Percentiles rank a stretch among this genome's conserved stretches.
phyloP scores from a whole-genome alignment of 345 rosid species.

The Aethionema arabicum region DNA sequence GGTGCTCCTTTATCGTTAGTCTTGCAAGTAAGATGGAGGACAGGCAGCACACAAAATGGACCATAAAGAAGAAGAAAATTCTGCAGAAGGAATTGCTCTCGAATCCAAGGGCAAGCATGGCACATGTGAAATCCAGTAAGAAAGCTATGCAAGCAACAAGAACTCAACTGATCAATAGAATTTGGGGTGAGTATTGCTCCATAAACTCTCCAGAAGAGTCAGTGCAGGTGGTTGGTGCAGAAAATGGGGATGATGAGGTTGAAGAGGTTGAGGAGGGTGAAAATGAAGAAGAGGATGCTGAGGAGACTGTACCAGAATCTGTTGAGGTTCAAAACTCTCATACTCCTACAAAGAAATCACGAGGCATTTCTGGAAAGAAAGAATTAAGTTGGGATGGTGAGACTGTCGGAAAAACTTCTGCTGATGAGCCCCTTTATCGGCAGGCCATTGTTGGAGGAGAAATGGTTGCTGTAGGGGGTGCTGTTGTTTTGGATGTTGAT shows the following conservation, averaged over 20 bases:
- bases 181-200: constrained; percentile 84
- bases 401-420: constrained; percentile 37
- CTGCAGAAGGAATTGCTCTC: constrained; percentile 45
- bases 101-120: constrained; percentile 66
- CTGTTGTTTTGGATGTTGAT: constrained; percentile 43
- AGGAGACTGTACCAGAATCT: constrained; percentile 32
- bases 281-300: constrained; percentile 49
- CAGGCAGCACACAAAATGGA: constrained; percentile 78
- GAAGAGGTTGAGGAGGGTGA: constrained; percentile 45
- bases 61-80: constrained; percentile 59
- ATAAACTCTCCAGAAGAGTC: constrained; percentile 53
- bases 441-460: constrained; percentile 53
- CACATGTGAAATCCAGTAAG: constrained; percentile 47
- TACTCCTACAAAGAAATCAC: constrained; percentile 30
- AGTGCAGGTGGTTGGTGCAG: constrained; percentile 38
- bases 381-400: constrained; percentile 61
- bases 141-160: constrained; percentile 86
- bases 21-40: constrained; percentile 70
- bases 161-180: constrained; percentile 69
- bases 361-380: constrained; percentile 31
- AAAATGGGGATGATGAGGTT: constrained; percentile 46
- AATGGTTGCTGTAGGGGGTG: constrained; percentile 49
- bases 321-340: constrained; percentile 37
- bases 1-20: constrained; percentile 55
- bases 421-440: constrained; percentile 49